Percentiles rank a stretch among this genome's conserved stretches.
Evolutionary conservation across 73 alveolate genomes (phyloP).

Genomic region (Paraurostyla sp.): DNA sequence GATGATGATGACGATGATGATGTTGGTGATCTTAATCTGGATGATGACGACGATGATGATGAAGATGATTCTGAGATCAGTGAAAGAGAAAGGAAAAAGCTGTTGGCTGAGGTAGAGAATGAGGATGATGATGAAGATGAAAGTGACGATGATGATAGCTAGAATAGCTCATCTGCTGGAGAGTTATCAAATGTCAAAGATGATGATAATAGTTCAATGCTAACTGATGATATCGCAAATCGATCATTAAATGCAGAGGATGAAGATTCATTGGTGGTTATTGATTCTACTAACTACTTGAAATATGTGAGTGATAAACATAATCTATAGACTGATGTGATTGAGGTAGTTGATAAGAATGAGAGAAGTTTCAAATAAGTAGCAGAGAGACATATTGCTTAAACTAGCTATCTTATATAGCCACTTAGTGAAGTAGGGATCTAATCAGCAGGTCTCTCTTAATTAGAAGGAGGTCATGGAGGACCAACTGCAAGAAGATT

Average conservation of each 20-base stretch:
- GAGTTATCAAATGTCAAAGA: constrained; percentile 27
- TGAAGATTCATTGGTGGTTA: constrained; percentile 47
- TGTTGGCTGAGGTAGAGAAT: constrained; percentile 15
- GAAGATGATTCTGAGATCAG: constrained; percentile 23
- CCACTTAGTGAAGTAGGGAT: constrained; percentile 48
- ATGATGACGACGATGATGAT: constrained; percentile 32
- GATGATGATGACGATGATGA: constrained; percentile 47
- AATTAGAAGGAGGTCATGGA: neutral
- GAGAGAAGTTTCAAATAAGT: constrained; percentile 62
- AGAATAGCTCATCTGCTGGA: constrained; percentile 6
- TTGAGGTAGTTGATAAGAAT: constrained; percentile 66
- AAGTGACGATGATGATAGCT: constrained; percentile 52
- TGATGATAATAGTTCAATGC: neutral
- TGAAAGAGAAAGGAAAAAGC: constrained; percentile 33
- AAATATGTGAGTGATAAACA: constrained; percentile 39
- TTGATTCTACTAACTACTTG: constrained; percentile 18
- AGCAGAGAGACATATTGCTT: constrained; percentile 55
- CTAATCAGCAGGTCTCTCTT: neutral
- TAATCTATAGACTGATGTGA: constrained; percentile 50
- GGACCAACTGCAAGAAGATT: neutral
- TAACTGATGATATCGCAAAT: constrained; percentile 35
- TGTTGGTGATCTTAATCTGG: constrained; percentile 2
- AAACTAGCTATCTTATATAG: constrained; percentile 34
- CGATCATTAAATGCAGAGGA: constrained; percentile 45
- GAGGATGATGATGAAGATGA: constrained; percentile 59